Evolutionary conservation across 164 flowering plant species (phyloP), one percentile per base, ranked within the genome.

Genomic region (Vitis labrusca): DNA sequence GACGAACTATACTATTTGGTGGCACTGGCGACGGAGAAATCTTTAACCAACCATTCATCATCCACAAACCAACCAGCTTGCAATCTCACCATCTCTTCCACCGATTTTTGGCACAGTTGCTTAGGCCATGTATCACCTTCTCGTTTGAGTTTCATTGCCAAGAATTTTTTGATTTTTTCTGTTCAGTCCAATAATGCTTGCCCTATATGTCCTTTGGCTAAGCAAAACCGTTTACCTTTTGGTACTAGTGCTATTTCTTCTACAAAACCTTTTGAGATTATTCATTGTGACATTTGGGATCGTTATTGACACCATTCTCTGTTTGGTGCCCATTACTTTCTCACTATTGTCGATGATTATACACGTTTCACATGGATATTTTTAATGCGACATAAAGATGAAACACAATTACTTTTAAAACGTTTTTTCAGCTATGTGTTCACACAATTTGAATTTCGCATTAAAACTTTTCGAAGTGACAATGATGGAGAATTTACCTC

Each of bases 401-500:
- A 59, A n/a, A 6, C 62, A 59, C 62, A 59, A 59, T 59, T 6
- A 59, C 62, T 59, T 59, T n/a, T 59, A 59, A 59, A 59, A 17
- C 27, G 62, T 9, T 17, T 59, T 6, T 59, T 59, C 62, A n/a
- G 7, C 3, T 59, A 59, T 59, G 62, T 51, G 1, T 14, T 51
- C 27, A 59, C 62, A 3, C 62, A 29, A 59, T 11, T 59, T 59
- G 27, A 59, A n/a, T 59, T 9, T 59, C 62, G 17, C 62, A 5
- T 59, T 59, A 59, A 17, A 17, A 17, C 17, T 17, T 17, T 17
- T 17, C 17, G 17, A 17, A 17, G 17, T 17, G 17, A 17, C 17
- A 17, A 17, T 17, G 17, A 0, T 17, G 17, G 17, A 17, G 17
- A 17, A 17, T 17, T 17, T 17, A 17, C 17, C 17, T 17, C 17